These are phyloP conservation scores for Staphylotrichum longicolle DNA, from an alignment of 495 filamentous ascomycete genomes.

Conservation along the genomic window DNA sequence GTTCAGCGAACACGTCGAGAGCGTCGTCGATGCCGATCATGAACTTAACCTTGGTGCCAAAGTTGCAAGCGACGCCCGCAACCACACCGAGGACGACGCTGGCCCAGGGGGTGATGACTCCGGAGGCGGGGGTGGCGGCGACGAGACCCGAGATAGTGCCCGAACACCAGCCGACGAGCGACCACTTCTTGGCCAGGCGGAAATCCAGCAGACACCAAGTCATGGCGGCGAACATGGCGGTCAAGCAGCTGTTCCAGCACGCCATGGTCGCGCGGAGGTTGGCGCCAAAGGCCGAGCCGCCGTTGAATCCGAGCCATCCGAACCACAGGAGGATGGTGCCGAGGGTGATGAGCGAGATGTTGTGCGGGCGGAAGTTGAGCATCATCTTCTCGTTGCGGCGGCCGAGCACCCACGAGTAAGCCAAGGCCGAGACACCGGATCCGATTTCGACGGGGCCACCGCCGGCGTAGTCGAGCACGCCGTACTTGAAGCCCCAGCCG, in stretches of 20 bases:
- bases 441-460: slow-evolving; percentile 97
- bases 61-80: slow-evolving; percentile 86
- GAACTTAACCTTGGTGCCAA: slow-evolving; percentile 96
- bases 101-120: slow-evolving; percentile 86
- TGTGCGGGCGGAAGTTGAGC: slow-evolving; percentile 93
- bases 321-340: slow-evolving; percentile 97
- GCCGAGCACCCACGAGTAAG: slow-evolving; percentile 93
- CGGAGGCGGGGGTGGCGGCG: slow-evolving; percentile 84
- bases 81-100: slow-evolving; percentile 81
- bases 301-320: slow-evolving; percentile 98
- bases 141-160: slow-evolving; percentile 88
- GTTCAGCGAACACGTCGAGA: slow-evolving; percentile 98
- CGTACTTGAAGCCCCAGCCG: slow-evolving; percentile 89
- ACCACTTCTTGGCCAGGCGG: slow-evolving; percentile 95
- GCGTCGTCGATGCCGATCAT: slow-evolving; percentile 92
- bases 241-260: slow-evolving; percentile 95
- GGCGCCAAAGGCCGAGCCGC: slow-evolving; percentile 92
- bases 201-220: slow-evolving; percentile 93
- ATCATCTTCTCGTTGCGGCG: slow-evolving; percentile 99
- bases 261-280: slow-evolving; percentile 95
- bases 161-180: slow-evolving; percentile 98
- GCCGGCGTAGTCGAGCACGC: slow-evolving; percentile 94
- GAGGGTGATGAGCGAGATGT: slow-evolving; percentile 94
- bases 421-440: slow-evolving; percentile 87
- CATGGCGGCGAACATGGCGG: slow-evolving; percentile 81